Evolutionary conservation across 345 rosid genomes (phyloP), one percentile per base, ranked within the genome.

Genomic region (Anastatica hierochuntica): DNA sequence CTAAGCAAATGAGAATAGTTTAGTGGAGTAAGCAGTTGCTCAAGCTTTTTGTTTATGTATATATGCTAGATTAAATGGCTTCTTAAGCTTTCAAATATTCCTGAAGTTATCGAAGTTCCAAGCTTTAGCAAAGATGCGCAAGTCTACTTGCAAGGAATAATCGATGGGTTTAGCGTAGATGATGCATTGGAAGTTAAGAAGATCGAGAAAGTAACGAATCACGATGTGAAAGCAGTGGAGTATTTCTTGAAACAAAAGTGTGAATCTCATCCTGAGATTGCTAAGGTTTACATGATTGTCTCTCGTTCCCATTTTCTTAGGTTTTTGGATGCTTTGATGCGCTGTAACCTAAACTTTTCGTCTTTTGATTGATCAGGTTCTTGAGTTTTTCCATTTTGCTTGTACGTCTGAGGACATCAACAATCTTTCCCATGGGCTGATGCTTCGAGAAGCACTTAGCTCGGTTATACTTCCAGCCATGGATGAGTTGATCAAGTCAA

Each of bases 371-470:
- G 6, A 27, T 53, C 76, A 88, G 98, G 97, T 88, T 60, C 83
- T 83, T 58, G 95, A 94, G 65, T 94, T 83, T 71, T 85, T 94
- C 62, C 99, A 88, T 76, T 88, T 85, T 58, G 90, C 97, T 72
- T 94, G 95, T 67, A 85, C 97, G 8, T 88, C 97, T 1, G 99
- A 88, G 68, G 99, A 94, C 63, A 88, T 88, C 62, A 94, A 85
- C 77, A 94, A 88, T 64, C 88, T 94, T 24, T 85, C 94, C 33
- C 90, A 94, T 71, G 97, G 71, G 24, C 64, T 85, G 77, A 94
- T 94, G 99, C 74, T 94, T 68, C 80, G 76, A 76, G 87, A 88
- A 46, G 71, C 90, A 23, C 67, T 80, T 67, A 58, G 67, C 21
- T 52, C 61, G 0, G 90, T 85, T 44, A 67, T 88, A 49, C 67